Evolutionary conservation across 495 filamentous ascomycete species (phyloP).

Genomic region (Clohesyomyces aquaticus): DNA sequence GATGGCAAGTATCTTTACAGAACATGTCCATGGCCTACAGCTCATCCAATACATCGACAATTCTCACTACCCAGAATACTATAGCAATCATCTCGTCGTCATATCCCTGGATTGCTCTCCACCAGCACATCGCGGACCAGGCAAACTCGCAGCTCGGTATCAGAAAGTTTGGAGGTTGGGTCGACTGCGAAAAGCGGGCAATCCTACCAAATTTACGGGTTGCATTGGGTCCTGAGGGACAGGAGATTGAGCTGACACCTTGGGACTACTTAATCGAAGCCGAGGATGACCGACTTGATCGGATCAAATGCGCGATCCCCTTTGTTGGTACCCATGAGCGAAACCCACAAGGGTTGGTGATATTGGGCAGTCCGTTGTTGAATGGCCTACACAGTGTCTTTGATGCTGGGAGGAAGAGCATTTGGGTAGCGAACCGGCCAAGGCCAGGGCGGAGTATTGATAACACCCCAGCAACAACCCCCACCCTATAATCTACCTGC

Average conservation of each 20-base stretch:
- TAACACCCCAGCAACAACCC: too few species aligned
- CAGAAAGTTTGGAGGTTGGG: background rate
- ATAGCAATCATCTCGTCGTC: background rate
- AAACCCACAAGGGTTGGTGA: background rate
- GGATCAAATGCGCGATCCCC: background rate
- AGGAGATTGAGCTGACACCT: conserved; percentile 2
- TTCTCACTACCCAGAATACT: background rate
- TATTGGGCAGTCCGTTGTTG: conserved; percentile 4
- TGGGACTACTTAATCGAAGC: conserved; percentile 11
- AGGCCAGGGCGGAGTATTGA: too few species aligned
- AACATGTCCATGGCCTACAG: conserved; percentile 3
- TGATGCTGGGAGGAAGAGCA: conserved; percentile 4
- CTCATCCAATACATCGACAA: background rate
- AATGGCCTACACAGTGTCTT: conserved; percentile 3
- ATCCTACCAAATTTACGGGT: background rate
- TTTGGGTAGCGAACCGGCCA: conserved; percentile 2
- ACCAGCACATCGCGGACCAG: background rate
- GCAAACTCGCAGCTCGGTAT: background rate
- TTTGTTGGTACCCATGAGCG: background rate
- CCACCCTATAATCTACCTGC: too few species aligned
- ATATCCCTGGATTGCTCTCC: conserved; percentile 7
- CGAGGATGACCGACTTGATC: background rate
- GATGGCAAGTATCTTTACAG: background rate
- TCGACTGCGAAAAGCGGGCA: conserved; percentile 6
- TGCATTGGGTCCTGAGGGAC: background rate